phyloP scores from a whole-genome alignment of 2,329 filamentous ascomycete genomes.

The Fusarium equiseti region DNA sequence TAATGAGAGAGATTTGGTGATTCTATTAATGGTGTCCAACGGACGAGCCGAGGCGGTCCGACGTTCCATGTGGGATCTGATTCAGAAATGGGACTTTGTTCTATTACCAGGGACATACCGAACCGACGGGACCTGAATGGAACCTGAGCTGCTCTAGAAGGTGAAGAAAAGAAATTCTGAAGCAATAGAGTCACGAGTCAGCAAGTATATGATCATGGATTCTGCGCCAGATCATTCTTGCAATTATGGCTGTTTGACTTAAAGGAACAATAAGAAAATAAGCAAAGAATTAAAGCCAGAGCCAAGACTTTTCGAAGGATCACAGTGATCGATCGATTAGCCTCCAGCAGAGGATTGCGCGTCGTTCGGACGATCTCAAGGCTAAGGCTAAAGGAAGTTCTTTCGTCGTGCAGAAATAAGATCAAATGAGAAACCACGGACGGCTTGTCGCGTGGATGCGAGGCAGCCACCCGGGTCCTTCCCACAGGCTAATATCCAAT shows the following conservation, averaged over 20 bases:
- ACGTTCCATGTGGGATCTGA: constrained; percentile 14
- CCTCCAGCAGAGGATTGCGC: constrained; percentile 1
- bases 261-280: background rate
- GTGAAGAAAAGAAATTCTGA: background rate
- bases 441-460: constrained; percentile 21
- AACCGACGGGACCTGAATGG: background rate
- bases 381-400: background rate
- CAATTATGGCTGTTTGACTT: background rate
- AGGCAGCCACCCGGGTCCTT: constrained; percentile 17
- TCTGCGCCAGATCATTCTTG: background rate
- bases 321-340: constrained; percentile 11
- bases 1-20: constrained; percentile 3
- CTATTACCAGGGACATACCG: background rate
- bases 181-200: background rate
- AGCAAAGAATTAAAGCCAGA: background rate
- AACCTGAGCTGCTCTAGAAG: background rate
- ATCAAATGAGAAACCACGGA: constrained; percentile 17
- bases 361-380: constrained; percentile 8
- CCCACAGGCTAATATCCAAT: constrained; percentile 6
- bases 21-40: constrained; percentile 18
- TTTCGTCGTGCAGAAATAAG: background rate
- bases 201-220: background rate
- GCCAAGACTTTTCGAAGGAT: background rate
- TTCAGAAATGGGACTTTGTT: background rate
- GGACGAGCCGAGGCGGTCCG: constrained; percentile 25